Evolutionary conservation across 441 rosid genomes (phyloP), one percentile per base, ranked within the genome.

Genomic region (Populus trichocarpa): DNA sequence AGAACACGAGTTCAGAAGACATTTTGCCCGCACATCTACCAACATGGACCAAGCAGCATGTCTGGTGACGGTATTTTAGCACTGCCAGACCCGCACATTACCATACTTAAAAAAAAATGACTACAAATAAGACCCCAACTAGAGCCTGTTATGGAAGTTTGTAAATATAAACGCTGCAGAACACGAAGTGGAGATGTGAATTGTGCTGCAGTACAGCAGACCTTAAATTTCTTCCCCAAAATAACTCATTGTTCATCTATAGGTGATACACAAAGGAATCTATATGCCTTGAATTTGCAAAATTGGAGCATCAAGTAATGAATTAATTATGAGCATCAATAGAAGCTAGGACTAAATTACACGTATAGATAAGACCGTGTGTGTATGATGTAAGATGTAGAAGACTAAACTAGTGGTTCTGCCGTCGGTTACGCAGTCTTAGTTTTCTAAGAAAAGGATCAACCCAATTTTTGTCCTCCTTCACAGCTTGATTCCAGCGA

Each of bases 401-500:
- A 50, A 70, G 6, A 66, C 28, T 32, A 59, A 18, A 69, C 79
- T 74, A 76, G 22, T 8, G 76, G 35, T 50, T 74, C 22, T 26
- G 83, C 30, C 78, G 57, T 1, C 6, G 85, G 28, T 83, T 86
- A 14, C 66, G 74, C 76, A 64, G 86, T 75, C 78, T 76, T 40
- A 63, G 75, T 75, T 80, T 76, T 32, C 79, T 85, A 71, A 13
- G 80, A 50, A 82, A 91, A 18, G 98, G 96, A 77, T 94, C 98
- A 3, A 84, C 86, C 98, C 98, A 96, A 22, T 65, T 42, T 80
- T 83, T 84, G 80, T 94, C 99, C 68, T 82, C 87, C 68, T 85
- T 85, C 1, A 93, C 86, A 1, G 98, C 95, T 75, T 30, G 66
- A 65, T 89, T 90, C 99, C 99, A 96, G 14, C 98, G 83, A 59